Percentiles rank a stretch among this genome's conserved stretches.
phyloP scores from a whole-genome alignment of 345 rosid species.

The Brassica juncea region DNA sequence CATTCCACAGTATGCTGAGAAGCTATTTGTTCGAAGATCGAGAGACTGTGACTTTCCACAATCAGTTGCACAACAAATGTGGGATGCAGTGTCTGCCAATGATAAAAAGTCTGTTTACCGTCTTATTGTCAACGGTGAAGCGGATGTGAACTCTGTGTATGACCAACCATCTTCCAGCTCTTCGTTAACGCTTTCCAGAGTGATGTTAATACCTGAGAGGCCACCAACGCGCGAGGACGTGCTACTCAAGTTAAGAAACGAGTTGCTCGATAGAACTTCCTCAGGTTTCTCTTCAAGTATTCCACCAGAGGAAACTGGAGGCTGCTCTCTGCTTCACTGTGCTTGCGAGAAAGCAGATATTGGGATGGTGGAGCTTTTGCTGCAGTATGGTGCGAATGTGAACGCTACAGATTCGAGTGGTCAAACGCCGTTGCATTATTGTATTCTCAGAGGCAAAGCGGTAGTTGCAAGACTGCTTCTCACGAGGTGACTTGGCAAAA shows the following conservation, averaged over 20 bases:
- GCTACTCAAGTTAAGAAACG: slow-evolving; percentile 57
- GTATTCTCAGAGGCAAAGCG: slow-evolving; percentile 65
- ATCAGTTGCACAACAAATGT: slow-evolving; percentile 65
- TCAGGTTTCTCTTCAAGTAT: slow-evolving; percentile 59
- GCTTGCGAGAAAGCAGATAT: slow-evolving; percentile 95
- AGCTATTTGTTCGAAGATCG: slow-evolving; percentile 77
- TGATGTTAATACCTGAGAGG: slow-evolving; percentile 81
- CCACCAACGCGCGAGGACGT: slow-evolving; percentile 53
- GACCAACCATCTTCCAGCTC: slow-evolving; percentile 66
- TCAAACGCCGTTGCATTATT: slow-evolving; percentile 78
- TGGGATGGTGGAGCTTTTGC: slow-evolving; percentile 94
- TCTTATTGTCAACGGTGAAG: slow-evolving; percentile 71
- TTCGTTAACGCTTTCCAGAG: slow-evolving; percentile 84
- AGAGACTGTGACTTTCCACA: slow-evolving; percentile 58
- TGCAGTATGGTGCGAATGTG: slow-evolving; percentile 90
- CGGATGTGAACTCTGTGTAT: slow-evolving; percentile 68
- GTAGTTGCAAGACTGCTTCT: slow-evolving; percentile 74
- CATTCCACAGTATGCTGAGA: slow-evolving; percentile 79
- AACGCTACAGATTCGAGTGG: slow-evolving; percentile 79
- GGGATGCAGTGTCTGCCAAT: slow-evolving; percentile 88
- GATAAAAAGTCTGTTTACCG: slow-evolving; percentile 91
- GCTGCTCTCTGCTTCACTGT: slow-evolving; percentile 87
- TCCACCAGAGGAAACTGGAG: slow-evolving; percentile 59
- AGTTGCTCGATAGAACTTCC: slow-evolving; percentile 70
- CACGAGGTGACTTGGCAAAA: slow-evolving; percentile 53